Evolutionary conservation across 768 basidiomycete species (phyloP), one percentile per base, ranked within the genome.

Genomic region (Kwoniella sp.): DNA sequence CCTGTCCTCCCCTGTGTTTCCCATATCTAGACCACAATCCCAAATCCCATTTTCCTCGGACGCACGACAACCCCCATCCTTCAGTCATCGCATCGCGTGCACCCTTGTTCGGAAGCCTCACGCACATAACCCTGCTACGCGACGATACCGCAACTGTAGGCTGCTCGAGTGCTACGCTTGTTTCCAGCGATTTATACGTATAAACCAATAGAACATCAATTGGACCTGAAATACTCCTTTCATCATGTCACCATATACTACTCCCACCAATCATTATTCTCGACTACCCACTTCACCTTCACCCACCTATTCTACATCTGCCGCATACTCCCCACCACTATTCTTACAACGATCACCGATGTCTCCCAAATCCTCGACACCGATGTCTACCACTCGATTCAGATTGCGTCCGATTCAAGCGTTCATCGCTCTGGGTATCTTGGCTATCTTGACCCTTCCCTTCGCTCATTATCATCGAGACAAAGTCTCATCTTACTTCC

Each of bases 361-460:
- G 29, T 21, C 59, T 29, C 25, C 22, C 25, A 36, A 46, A 25
- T 50, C 56, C n/a, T n/a, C n/a, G 47, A 53, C 59, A 29, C 30
- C 22, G 17, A 26, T 53, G 36, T 50, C 56, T 55, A 53, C 44
- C 17, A 26, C 29, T 26, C 49, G 63, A 48, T 52, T 64, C 36
- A 25, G 62, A 2, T 24, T 66, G 10, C 57, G 65, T n/a, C 65
- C 62, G 1, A 40, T 70, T 1, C 65, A 67, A 10, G 44, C 50
- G 3, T 59, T 71, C 25, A 37, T 68, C 26, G 49, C 65, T 46
- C 50, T 68, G 10, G 57, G 46, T 25, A 58, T 71, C 25, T 36
- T 71, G 26, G 37, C 60, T 13, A 47, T 65, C 63, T 19, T 57
- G 10, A 46, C 47, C 30, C 44, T 58, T 13, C 58, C 52, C 21